Base-by-base conservation (phyloP, 2,329 filamentous ascomycete genomes). In the Xylariaceae sp. region DNA sequence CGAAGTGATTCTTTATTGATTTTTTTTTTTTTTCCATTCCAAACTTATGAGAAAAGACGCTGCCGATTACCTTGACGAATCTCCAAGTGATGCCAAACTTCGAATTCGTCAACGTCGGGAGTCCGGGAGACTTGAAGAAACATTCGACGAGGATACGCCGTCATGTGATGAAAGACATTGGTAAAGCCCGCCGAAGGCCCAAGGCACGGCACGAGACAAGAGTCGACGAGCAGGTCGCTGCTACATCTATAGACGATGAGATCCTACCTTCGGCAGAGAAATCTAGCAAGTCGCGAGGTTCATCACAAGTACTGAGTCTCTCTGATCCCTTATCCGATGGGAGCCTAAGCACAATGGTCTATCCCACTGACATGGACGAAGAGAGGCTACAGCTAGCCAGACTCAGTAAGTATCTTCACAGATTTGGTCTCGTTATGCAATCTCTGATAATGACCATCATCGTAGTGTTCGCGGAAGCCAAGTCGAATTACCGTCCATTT, bases 121-220 rank as follows among this genome's bases (percentile, higher is more conserved):
- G 33, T 18, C 57, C 57, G 4, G 48, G 48, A 13, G 55, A 57
- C 17, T 48, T 55, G 16, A 59, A 57, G 41, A 51, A 45, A 30
- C 49, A 60, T 26, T 54, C 54, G 9, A 59, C 53, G 8, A 52
- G 42, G 29, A 53, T 60, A 18, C 57, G 57, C 16, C 54, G 53
- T 17, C 57, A 59, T 52, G 57, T 60, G 9, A 60, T 60, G 57
- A 60, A 59, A 32, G 57, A 60, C 32, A 59, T 60, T 18, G 55
- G 57, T 34, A 57, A 48, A 37, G 38, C 57, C 19, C 48, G 57
- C 32, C 51, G 57, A 12, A 54, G 52, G 38, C 52, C 53, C 1
- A 54, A 53, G 33, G 43, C 40, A 16, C 41, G 38, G 9, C 12
- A 33, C 22, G 33, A 55, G 16, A 43, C 46, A 4, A 41, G 42